Conservation (phyloP, 805 yeast species). For the Martiniozyma abietophila region DNA sequence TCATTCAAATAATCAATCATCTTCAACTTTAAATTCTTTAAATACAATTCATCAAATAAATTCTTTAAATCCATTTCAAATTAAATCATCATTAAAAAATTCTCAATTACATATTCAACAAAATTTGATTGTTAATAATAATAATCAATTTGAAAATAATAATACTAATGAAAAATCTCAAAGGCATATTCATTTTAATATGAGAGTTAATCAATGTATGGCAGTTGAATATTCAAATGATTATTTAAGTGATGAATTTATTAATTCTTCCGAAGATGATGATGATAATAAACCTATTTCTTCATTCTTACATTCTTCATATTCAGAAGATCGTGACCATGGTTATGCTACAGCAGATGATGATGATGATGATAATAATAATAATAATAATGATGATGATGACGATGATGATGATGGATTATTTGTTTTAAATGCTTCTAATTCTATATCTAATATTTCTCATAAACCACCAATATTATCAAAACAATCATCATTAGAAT, state of each 20-base stretch:
- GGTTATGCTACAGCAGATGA: slow-evolving; percentile 15
- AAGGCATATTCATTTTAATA: slow-evolving; percentile 87
- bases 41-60: slow-evolving; percentile 8
- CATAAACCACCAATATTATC: slow-evolving; percentile 19
- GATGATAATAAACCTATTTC: slow-evolving; percentile 15
- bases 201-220: slow-evolving; percentile 89
- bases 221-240: slow-evolving; percentile 40
- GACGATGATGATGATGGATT: slow-evolving; percentile 22
- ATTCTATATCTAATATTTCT: slow-evolving; percentile 16
- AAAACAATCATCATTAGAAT: slow-evolving; percentile 1
- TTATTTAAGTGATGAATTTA: slow-evolving; percentile 8
- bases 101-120: slow-evolving; percentile 9
- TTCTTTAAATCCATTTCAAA: slow-evolving; percentile 3
- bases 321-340: slow-evolving; percentile 11
- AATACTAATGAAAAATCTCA: slow-evolving; percentile 24
- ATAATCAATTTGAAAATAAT: background rate
- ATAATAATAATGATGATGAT: slow-evolving; percentile 1
- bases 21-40: slow-evolving; percentile 5
- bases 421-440: slow-evolving; percentile 17
- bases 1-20: background rate
- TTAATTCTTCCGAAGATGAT: slow-evolving; percentile 14
- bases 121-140: slow-evolving; percentile 3
- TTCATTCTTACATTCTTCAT: slow-evolving; percentile 7
- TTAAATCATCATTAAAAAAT: slow-evolving; percentile 12
- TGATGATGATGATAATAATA: slow-evolving; percentile 13